Evolutionary conservation across 2,329 filamentous ascomycete species (phyloP).

Genomic region (Neonectria faginata): DNA sequence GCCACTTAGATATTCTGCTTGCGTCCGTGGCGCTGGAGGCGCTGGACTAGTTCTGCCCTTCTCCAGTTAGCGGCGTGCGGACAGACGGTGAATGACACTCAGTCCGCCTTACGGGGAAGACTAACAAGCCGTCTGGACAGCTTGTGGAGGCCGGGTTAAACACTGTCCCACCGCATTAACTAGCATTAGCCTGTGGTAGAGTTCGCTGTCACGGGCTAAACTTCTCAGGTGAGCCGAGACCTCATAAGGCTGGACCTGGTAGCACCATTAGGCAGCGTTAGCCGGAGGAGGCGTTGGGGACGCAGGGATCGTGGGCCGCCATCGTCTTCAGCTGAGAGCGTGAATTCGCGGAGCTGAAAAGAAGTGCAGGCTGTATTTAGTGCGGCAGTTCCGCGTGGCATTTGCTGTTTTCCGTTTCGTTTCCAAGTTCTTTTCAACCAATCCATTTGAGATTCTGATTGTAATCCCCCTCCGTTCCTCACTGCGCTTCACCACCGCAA

Average conservation of each 20-base stretch:
- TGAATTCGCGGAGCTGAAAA: not conserved
- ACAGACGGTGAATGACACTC: not conserved
- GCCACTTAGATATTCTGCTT: not conserved
- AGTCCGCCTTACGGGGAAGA: not conserved
- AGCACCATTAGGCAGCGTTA: not conserved
- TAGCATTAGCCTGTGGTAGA: not conserved
- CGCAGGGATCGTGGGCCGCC: not conserved
- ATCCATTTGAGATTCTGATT: not conserved
- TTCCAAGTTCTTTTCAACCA: not conserved
- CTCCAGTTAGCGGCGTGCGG: not conserved
- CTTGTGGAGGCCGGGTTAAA: constrained; percentile 10
- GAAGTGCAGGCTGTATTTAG: not conserved
- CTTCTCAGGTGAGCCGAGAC: constrained; percentile 4
- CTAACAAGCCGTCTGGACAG: not conserved
- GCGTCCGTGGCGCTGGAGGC: not conserved
- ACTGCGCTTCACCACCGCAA: not conserved
- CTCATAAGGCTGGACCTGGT: not conserved
- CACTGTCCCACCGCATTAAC: not conserved
- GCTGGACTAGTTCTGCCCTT: not conserved
- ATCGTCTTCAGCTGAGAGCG: constrained; percentile 3
- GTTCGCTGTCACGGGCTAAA: constrained; percentile 3
- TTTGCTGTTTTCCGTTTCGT: too few species aligned
- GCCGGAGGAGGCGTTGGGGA: constrained; percentile 2
- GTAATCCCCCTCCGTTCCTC: too few species aligned
- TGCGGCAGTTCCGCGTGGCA: not conserved